Conservation (phyloP, 2,329 filamentous ascomycete species). For the Thielaviopsis musarum region DNA sequence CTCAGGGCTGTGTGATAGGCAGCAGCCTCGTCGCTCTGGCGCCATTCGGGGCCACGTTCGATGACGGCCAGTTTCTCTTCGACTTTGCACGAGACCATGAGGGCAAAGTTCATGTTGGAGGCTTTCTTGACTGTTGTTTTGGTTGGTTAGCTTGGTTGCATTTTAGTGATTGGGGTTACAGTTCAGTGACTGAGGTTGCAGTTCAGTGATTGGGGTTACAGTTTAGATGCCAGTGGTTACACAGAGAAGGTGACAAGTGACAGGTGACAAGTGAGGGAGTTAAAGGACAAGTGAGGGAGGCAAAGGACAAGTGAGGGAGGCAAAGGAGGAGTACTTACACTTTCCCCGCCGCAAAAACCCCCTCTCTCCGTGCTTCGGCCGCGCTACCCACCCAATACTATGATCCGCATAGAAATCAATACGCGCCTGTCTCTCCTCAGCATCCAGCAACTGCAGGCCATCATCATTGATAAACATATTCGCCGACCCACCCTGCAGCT, state of each 20-base stretch:
- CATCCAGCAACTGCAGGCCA: slow-evolving; percentile 49
- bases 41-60: slow-evolving; percentile 44
- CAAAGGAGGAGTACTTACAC: slow-evolving; percentile 17
- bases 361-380: slow-evolving; percentile 45
- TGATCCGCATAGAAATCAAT: slow-evolving; percentile 54
- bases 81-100: slow-evolving; percentile 51
- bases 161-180: neutral
- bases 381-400: slow-evolving; percentile 52
- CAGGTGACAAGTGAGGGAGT: neutral
- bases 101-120: slow-evolving; percentile 56
- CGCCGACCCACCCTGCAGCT: slow-evolving; percentile 59
- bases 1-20: slow-evolving; percentile 50
- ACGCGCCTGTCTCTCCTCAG: slow-evolving; percentile 43
- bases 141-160: neutral
- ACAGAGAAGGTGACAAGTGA: too few relatives aligned
- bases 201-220: neutral
- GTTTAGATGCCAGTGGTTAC: neutral
- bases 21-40: slow-evolving; percentile 47
- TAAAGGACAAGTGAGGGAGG: neutral
- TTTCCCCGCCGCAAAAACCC: slow-evolving; percentile 47
- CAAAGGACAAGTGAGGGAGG: neutral
- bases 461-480: slow-evolving; percentile 67
- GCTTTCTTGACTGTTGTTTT: slow-evolving; percentile 38
- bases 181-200: neutral
- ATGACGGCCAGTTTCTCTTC: slow-evolving; percentile 48